Evolutionary conservation across 495 filamentous ascomycete species (phyloP), one percentile per base, ranked within the genome.

Genomic region (Aspergillus ellipticus): DNA sequence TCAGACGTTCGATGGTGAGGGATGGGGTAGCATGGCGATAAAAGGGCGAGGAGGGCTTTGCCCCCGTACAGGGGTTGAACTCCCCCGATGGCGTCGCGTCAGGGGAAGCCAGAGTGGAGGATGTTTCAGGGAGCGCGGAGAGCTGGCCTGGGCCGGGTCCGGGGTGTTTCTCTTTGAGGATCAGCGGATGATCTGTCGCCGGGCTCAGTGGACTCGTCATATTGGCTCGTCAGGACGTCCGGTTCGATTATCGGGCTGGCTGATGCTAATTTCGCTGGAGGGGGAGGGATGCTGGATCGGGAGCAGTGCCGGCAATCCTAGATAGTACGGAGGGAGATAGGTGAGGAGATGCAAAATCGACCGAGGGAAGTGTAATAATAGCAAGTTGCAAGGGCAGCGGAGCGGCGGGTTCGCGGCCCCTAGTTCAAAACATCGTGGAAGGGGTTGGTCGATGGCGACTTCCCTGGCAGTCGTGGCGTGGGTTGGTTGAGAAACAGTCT

Each of bases 11-110:
- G 58, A 79, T 69, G n/a, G 78, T 82, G 21, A 63, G 51, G n/a
- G 68, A 73, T 10, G 75, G 75, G 6, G 76, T 73, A 13, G 74
- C 73, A 66, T 85, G 82, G 50, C 71, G 70, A 69, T 85, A 85
- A 73, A 85, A 85, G 16, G 83, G 80, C 0, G 81, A 84, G 62
- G 66, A 83, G 16, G 82, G 82, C 33, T 77, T 77, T 33, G 77
- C 74, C 39, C 69, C 70, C 41, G 74, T 49, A 10, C 55, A 62
- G 11, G 76, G 76, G 52, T 79, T 73, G 57, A 71, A 79, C 11
- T 79, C 74, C 15, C 13, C 49, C 6, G 15, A 9, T 26, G 5
- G 47, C 16, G 24, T n/a, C n/a, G n/a, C 17, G 37, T 43, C 41
- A n/a, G 22, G 53, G 41, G 24, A 48, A 42, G 39, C 6, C 29